These are phyloP conservation scores for Tetraselmis chui DNA, from an alignment of 139 green algal genomes.

Conservation along the genomic window DNA sequence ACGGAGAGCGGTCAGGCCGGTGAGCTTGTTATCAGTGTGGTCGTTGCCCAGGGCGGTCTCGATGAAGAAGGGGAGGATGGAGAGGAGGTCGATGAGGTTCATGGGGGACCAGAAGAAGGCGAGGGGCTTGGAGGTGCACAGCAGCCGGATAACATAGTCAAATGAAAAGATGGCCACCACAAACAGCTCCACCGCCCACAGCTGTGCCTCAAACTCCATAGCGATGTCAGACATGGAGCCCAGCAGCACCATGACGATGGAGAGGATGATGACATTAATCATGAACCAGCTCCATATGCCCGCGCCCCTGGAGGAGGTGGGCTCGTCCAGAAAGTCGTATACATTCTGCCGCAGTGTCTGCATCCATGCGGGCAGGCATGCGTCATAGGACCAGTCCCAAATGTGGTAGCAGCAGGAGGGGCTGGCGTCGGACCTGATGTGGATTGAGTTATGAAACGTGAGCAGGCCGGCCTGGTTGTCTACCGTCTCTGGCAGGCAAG, in stretches of 20 bases:
- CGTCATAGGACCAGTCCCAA: background rate
- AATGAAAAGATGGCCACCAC: conserved; percentile 26
- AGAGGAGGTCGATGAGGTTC: conserved; percentile 40
- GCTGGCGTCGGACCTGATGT: background rate
- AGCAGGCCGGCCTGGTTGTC: background rate
- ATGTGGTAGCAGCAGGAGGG: background rate
- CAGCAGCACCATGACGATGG: background rate
- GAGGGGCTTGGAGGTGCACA: conserved; percentile 12
- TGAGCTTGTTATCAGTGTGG: background rate
- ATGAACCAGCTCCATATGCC: background rate
- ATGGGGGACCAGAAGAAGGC: conserved; percentile 25
- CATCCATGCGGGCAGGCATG: background rate
- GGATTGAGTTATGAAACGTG: background rate
- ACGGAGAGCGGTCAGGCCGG: conserved; percentile 21
- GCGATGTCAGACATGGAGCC: background rate
- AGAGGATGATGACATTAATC: background rate
- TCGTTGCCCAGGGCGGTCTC: background rate
- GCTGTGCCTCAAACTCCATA: background rate
- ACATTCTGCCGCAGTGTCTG: background rate
- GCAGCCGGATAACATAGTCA: conserved; percentile 26
- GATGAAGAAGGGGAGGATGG: conserved; percentile 38
- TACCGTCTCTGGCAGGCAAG: background rate
- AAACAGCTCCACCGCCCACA: conserved; percentile 11
- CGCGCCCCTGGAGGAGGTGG: background rate
- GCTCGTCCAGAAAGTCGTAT: background rate